A percentile compares a stretch with the other conserved stretches of the same genome.
Conservation (phyloP, 2,329 filamentous ascomycete genomes). For the Blastomyces percursus region DNA sequence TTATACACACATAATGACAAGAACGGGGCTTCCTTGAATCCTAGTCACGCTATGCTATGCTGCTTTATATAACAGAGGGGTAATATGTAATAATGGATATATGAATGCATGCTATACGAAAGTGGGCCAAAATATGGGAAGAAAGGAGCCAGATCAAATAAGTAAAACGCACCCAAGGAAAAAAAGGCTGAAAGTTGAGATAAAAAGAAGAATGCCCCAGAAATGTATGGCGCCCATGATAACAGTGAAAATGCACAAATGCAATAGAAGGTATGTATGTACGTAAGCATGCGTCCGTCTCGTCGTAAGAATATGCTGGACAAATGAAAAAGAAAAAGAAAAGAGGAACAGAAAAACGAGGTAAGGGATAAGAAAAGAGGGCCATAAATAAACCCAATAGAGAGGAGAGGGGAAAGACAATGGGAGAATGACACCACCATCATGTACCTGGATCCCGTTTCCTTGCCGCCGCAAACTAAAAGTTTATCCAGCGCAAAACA, state of each 20-base stretch:
- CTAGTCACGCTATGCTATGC: not conserved
- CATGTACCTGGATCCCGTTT: not conserved
- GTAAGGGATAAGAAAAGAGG: not conserved
- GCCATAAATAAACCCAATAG: not conserved
- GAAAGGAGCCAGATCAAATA: not conserved
- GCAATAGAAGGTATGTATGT: not conserved
- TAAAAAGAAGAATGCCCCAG: not conserved
- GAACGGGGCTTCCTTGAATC: not conserved
- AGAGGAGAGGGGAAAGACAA: not conserved
- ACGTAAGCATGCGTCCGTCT: not conserved
- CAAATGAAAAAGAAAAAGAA: not conserved
- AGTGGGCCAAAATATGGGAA: not conserved
- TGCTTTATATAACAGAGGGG: not conserved
- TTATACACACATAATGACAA: not conserved
- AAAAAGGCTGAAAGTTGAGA: not conserved
- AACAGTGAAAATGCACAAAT: slow-evolving; percentile 1
- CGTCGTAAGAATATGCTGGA: not conserved
- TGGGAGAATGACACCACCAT: not conserved
- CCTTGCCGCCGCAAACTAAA: not conserved
- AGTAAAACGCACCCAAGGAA: not conserved
- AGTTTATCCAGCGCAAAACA: not conserved
- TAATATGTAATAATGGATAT: not conserved
- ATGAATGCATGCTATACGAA: not conserved
- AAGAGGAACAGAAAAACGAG: not conserved
- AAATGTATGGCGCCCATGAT: not conserved